These are phyloP conservation scores for Aspergillus uvarum DNA, from an alignment of 2,329 filamentous ascomycete genomes.

Conservation along the genomic window DNA sequence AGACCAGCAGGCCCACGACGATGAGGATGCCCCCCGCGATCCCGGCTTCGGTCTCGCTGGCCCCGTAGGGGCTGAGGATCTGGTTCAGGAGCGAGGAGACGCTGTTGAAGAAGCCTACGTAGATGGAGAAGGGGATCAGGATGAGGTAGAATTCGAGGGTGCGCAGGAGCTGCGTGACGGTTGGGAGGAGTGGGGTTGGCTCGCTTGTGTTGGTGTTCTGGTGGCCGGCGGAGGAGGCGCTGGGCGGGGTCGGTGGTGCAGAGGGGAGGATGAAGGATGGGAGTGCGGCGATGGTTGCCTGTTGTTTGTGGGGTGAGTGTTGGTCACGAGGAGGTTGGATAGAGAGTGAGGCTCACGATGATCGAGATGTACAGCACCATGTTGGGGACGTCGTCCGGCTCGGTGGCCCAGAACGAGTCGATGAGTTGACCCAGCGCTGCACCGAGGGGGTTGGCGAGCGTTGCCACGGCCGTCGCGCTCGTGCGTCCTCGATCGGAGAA, in stretches of 20 bases:
- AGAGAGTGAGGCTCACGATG: conserved; percentile 58
- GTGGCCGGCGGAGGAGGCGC: conserved; percentile 61
- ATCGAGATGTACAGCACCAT: conserved; percentile 85
- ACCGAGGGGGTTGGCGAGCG: conserved; percentile 84
- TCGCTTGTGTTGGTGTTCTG: conserved; percentile 29
- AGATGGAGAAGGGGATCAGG: conserved; percentile 75
- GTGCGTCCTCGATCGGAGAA: conserved; percentile 83
- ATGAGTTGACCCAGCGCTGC: conserved; percentile 86
- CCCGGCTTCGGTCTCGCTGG: conserved; percentile 78
- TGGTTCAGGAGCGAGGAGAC: conserved; percentile 86
- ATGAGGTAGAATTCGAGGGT: conserved; percentile 78
- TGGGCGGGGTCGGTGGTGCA: conserved; percentile 72
- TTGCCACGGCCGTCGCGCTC: conserved; percentile 80
- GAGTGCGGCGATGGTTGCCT: conserved; percentile 64
- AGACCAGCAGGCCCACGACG: conserved; percentile 74
- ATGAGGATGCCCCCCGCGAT: conserved; percentile 89
- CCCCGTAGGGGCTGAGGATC: conserved; percentile 82
- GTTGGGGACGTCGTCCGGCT: conserved; percentile 65
- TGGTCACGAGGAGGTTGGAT: neutral
- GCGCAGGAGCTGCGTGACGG: conserved; percentile 55
- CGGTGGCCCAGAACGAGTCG: conserved; percentile 71
- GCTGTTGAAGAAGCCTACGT: conserved; percentile 92
- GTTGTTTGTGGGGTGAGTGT: neutral
- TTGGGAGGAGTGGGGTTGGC: conserved; percentile 51
- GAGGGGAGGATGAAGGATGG: conserved; percentile 81